A percentile compares a stretch with the other conserved stretches of the same genome.
Evolutionary conservation across 352 stramenopile genomes (phyloP).

Genomic region (Pythium oligandrum): DNA sequence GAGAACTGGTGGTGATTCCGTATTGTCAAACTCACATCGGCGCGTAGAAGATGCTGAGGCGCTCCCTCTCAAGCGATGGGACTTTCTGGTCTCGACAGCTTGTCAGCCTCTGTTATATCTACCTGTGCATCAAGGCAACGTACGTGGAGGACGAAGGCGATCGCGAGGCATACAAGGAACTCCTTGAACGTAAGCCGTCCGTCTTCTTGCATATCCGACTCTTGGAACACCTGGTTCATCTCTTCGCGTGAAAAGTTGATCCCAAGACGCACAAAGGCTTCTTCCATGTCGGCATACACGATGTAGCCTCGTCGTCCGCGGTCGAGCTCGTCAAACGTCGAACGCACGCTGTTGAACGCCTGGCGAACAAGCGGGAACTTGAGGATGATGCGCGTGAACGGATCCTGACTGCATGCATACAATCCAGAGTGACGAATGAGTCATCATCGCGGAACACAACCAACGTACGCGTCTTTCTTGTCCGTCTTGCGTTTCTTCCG

Average conservation of each 20-base stretch:
- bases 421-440: background rate
- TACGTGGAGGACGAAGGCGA: constrained; percentile 84
- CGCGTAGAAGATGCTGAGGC: constrained; percentile 78
- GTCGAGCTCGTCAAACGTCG: constrained; percentile 64
- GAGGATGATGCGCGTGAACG: constrained; percentile 77
- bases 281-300: constrained; percentile 63
- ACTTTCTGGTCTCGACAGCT: constrained; percentile 44
- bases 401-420: constrained; percentile 26
- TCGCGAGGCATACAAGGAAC: constrained; percentile 83
- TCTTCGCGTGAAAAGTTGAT: constrained; percentile 71
- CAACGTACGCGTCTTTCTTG: constrained; percentile 42
- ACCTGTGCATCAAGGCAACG: background rate
- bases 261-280: constrained; percentile 70
- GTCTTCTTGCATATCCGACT: constrained; percentile 83
- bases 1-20: too few species aligned
- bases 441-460: background rate
- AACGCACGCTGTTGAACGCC: constrained; percentile 76
- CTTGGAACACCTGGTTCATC: constrained; percentile 67
- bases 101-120: too few species aligned
- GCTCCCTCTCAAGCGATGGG: constrained; percentile 59
- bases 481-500: constrained; percentile 49
- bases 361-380: constrained; percentile 66
- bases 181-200: constrained; percentile 83
- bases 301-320: constrained; percentile 69
- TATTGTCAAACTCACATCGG: constrained; percentile 36